Percentiles rank a stretch among this genome's conserved stretches.
Conservation (phyloP, 2,329 filamentous ascomycete species). For the Aspergillus transmontanensis region DNA sequence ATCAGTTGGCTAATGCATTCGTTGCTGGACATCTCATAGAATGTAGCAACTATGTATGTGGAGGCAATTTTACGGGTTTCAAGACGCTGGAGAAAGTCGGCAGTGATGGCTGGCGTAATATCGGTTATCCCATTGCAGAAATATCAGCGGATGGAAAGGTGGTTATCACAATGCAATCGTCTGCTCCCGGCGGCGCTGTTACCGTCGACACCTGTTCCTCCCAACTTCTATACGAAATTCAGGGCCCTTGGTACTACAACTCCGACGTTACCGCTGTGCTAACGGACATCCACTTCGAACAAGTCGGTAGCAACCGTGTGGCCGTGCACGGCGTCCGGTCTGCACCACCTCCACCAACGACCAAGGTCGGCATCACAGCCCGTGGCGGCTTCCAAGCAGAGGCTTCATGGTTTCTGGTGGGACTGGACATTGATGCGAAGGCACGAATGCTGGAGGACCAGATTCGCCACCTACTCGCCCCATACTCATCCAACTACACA, state of each 20-base stretch:
- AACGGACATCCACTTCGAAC: slow-evolving; percentile 54
- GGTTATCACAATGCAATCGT: slow-evolving; percentile 49
- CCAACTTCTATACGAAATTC: slow-evolving; percentile 58
- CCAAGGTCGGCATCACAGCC: slow-evolving; percentile 53
- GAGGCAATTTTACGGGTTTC: slow-evolving; percentile 50
- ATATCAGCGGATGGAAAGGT: slow-evolving; percentile 44
- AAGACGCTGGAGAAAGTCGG: slow-evolving; percentile 32
- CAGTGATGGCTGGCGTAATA: slow-evolving; percentile 45
- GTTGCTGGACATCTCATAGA: slow-evolving; percentile 44
- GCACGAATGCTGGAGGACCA: slow-evolving; percentile 50
- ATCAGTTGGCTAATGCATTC: slow-evolving; percentile 43
- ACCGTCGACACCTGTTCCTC: slow-evolving; percentile 55
- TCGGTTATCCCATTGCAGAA: slow-evolving; percentile 51
- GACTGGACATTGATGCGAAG: slow-evolving; percentile 50
- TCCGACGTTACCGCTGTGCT: slow-evolving; percentile 59
- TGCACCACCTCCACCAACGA: slow-evolving; percentile 51
- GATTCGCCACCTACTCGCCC: slow-evolving; percentile 41
- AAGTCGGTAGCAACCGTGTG: slow-evolving; percentile 53
- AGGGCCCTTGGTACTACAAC: slow-evolving; percentile 60
- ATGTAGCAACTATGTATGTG: slow-evolving; percentile 47
- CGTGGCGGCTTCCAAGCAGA: slow-evolving; percentile 52
- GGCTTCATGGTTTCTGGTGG: slow-evolving; percentile 47
- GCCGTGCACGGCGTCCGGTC: slow-evolving; percentile 50
- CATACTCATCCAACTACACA: slow-evolving; percentile 35
- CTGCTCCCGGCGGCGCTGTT: slow-evolving; percentile 43